Conservation (phyloP, 176 grass and related monocot genomes). For the Oryza meyeriana region DNA sequence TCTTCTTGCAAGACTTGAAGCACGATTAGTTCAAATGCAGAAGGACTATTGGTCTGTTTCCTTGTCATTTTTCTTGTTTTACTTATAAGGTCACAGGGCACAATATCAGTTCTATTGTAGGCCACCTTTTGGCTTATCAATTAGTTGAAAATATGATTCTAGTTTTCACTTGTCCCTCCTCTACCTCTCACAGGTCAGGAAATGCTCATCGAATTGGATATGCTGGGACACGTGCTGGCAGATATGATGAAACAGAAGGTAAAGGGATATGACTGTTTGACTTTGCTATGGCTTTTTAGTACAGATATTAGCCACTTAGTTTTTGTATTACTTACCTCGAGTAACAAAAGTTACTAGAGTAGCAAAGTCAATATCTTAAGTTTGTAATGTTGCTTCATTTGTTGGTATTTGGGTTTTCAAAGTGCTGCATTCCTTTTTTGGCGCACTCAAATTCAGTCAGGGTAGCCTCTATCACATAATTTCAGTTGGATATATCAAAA, state of each 20-base stretch:
- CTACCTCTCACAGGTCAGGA: constrained; percentile 47
- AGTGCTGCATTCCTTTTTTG: neutral
- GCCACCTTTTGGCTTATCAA: neutral
- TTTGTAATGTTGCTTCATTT: neutral
- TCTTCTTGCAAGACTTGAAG: constrained; percentile 85
- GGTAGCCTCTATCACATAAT: too few relatives aligned
- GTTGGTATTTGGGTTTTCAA: neutral
- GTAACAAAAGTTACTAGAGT: neutral
- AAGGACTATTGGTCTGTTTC: constrained; percentile 85
- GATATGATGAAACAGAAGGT: constrained; percentile 50
- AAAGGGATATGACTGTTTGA: neutral
- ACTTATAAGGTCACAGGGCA: neutral
- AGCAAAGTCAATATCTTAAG: neutral
- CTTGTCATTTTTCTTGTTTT: constrained; percentile 6
- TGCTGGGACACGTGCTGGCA: constrained; percentile 41
- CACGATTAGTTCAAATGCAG: constrained; percentile 85
- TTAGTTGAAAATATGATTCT: constrained; percentile 6
- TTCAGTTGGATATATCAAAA: neutral
- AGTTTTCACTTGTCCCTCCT: neutral
- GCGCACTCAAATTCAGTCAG: neutral
- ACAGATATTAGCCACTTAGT: neutral
- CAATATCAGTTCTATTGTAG: constrained; percentile 9
- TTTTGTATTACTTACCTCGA: neutral
- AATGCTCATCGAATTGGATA: constrained; percentile 89
- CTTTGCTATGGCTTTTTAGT: constrained; percentile 7